Evolutionary conservation across 805 yeast species (phyloP).

Genomic region (Sungouiella blattae): DNA sequence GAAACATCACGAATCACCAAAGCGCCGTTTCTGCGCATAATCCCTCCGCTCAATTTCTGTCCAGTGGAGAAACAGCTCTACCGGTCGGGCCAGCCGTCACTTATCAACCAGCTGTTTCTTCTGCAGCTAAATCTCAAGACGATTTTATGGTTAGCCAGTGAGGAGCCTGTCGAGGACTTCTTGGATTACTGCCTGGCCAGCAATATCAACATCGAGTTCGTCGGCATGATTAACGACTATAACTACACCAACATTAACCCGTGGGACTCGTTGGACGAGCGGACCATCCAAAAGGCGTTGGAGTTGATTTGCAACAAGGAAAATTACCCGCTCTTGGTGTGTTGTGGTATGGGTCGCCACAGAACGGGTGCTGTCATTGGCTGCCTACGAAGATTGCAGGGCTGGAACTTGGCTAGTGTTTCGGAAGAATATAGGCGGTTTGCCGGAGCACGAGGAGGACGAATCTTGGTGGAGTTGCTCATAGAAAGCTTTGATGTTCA

Average conservation of each 20-base stretch:
- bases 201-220: slow-evolving; percentile 74
- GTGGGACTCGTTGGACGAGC: slow-evolving; percentile 92
- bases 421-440: slow-evolving; percentile 92
- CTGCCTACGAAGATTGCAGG: slow-evolving; percentile 84
- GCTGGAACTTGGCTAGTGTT: slow-evolving; percentile 93
- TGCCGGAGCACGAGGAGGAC: slow-evolving; percentile 88
- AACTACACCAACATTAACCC: slow-evolving; percentile 63
- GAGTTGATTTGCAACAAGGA: slow-evolving; percentile 67
- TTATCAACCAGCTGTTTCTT: slow-evolving; percentile 86
- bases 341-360: slow-evolving; percentile 99
- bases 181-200: slow-evolving; percentile 74
- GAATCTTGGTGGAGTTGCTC: slow-evolving; percentile 85
- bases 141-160: slow-evolving; percentile 91
- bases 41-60: slow-evolving; percentile 93
- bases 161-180: slow-evolving; percentile 89
- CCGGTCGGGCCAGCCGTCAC: slow-evolving; percentile 91
- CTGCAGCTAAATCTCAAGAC: slow-evolving; percentile 70
- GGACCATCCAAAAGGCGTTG: slow-evolving; percentile 73
- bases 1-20: slow-evolving; percentile 21
- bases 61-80: slow-evolving; percentile 88
- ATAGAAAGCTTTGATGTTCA: slow-evolving; percentile 58
- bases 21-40: slow-evolving; percentile 65
- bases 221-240: slow-evolving; percentile 71
- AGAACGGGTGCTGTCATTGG: slow-evolving; percentile 97
- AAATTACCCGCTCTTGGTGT: slow-evolving; percentile 83